These are phyloP conservation scores for Termitomyces sp. DNA, from an alignment of 768 basidiomycete genomes.

Conservation along the genomic window DNA sequence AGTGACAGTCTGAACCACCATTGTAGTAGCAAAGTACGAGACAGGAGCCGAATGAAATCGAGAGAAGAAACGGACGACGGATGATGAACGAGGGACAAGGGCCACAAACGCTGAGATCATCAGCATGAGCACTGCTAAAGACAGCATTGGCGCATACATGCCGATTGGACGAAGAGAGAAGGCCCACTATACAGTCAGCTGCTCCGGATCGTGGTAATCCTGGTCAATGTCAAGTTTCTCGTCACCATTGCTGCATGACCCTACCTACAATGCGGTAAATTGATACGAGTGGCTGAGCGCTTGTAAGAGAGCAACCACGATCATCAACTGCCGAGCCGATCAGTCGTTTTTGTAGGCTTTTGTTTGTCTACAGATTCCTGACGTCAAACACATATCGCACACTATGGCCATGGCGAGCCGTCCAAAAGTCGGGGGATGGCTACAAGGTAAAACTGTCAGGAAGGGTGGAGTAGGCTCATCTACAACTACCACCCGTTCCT, in stretches of 20 bases:
- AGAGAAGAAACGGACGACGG: background rate
- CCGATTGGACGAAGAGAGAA: background rate
- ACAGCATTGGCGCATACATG: conserved; percentile 2
- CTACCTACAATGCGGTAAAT: background rate
- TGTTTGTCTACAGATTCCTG: background rate
- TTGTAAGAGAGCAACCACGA: background rate
- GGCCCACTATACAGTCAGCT: background rate
- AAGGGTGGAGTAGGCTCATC: conserved; percentile 48
- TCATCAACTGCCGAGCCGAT: background rate
- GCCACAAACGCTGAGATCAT: conserved; percentile 2
- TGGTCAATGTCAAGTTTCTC: conserved; percentile 1
- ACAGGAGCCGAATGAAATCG: background rate
- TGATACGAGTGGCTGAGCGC: background rate
- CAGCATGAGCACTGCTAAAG: conserved; percentile 3
- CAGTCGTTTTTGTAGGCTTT: too few relatives aligned
- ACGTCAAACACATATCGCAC: background rate
- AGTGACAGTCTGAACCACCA: conserved; percentile 22
- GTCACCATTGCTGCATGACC: background rate
- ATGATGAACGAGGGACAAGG: background rate
- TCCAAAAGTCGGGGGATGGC: conserved; percentile 43
- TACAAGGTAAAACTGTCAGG: conserved; percentile 71
- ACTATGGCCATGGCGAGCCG: conserved; percentile 29
- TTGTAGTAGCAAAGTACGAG: background rate
- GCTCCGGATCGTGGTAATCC: background rate
- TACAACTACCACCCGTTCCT: conserved; percentile 50